Evolutionary conservation across 768 basidiomycete species (phyloP), one percentile per base, ranked within the genome.

Genomic region (Psilocybe cyanescens): DNA sequence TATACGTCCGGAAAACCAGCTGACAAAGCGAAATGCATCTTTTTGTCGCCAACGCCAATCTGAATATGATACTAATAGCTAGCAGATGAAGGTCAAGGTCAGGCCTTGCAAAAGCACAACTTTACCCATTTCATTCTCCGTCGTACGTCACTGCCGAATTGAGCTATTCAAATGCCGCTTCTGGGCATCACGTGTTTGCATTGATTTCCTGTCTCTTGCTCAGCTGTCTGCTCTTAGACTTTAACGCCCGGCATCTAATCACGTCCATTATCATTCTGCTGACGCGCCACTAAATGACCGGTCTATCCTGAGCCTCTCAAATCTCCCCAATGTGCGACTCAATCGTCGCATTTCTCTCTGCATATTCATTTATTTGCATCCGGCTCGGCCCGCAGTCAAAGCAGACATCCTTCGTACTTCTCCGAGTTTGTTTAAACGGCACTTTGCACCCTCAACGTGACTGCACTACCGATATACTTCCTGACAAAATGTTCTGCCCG

Each of bases 1-100:
- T 78, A 79, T 81, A 77, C 75, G 70, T 69, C 67, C 71, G 73
- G 68, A 67, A 65, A 65, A 71, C 67, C 59, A 68, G 79, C 74
- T 81, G 74, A 77, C 79, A 71, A 79, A 80, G 78, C 72, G 60
- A 64, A 60, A 58, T 63, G 58, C 35, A 50, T 53, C 37, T 24
- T 24, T 33, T 68, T 69, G 65, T 67, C 63, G 69, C 62, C 65
- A 66, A 69, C 67, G 70, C 67, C 67, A 69, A 70, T 67, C 67
- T 68, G 65, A 55, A 47, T 46, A 47, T 59, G 52, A 64, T 24
- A 24, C 24, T 24, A 24, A 24, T 53, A 55, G 45, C 39, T 53
- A 31, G 55, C 58, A 52, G 37, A 35, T 53, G 48, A 50, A 52
- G 54, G 58, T 46, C 30, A 41, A 52, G 37, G 57, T 37, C 55